Percentiles rank a stretch among this genome's conserved stretches.
Conservation (phyloP, 2,329 filamentous ascomycete species). For the Immersiporthe knoxdaviesiana region DNA sequence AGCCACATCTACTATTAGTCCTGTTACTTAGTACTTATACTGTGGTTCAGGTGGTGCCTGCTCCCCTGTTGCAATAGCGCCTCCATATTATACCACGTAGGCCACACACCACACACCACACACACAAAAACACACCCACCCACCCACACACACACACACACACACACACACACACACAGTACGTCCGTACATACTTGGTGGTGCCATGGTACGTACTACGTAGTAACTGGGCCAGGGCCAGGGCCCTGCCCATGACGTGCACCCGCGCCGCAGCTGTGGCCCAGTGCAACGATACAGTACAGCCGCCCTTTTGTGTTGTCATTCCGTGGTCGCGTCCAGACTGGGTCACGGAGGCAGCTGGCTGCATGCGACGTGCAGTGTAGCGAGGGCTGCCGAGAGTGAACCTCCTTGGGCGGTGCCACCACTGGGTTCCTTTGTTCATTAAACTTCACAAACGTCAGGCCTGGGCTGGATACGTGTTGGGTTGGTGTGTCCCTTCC, state of each 20-base stretch:
- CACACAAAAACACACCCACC: too few species aligned
- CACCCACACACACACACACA: too few species aligned
- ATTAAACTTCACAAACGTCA: constrained; percentile 9
- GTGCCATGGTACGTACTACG: too few species aligned
- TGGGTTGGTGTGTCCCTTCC: neutral
- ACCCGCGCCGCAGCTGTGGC: neutral
- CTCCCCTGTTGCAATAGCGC: neutral
- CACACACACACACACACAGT: too few species aligned
- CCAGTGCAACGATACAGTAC: constrained; percentile 5
- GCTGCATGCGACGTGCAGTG: constrained; percentile 9
- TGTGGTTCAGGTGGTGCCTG: neutral
- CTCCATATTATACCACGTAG: neutral
- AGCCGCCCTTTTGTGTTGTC: neutral
- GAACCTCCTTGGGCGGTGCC: constrained; percentile 3
- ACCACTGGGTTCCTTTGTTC: constrained; percentile 6
- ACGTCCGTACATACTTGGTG: too few species aligned
- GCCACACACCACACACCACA: neutral
- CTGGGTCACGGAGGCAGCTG: neutral
- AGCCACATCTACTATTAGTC: neutral
- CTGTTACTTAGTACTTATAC: too few species aligned
- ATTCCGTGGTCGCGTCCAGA: neutral
- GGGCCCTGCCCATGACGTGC: constrained; percentile 6
- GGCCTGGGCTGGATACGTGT: neutral
- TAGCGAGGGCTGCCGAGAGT: constrained; percentile 10
- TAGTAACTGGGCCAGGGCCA: neutral